phyloP scores from a whole-genome alignment of 1,139 yeast species.

The Candida pseudoviswanathii region DNA sequence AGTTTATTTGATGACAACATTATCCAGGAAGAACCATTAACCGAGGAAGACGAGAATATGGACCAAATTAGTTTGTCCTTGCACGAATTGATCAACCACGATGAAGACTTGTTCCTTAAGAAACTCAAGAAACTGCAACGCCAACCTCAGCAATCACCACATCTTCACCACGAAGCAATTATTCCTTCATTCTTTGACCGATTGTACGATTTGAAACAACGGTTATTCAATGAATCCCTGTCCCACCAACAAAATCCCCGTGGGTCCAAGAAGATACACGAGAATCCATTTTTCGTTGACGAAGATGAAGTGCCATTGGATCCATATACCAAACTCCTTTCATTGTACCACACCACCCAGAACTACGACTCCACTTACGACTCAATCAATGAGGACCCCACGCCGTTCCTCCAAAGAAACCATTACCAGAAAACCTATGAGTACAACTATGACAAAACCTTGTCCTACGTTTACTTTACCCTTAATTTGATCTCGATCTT shows the following conservation, averaged over 20 bases:
- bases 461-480: slow-evolving; percentile 41
- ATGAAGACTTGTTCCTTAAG: slow-evolving; percentile 3
- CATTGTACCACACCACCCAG: slow-evolving; percentile 10
- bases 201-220: slow-evolving; percentile 15
- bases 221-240: slow-evolving; percentile 7
- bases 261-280: slow-evolving; percentile 6
- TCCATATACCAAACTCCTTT: slow-evolving; percentile 15
- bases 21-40: slow-evolving; percentile 12
- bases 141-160: not conserved
- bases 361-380: slow-evolving; percentile 23
- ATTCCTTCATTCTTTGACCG: slow-evolving; percentile 12
- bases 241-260: slow-evolving; percentile 7
- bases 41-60: slow-evolving; percentile 1
- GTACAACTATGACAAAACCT: slow-evolving; percentile 37
- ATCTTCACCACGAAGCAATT: slow-evolving; percentile 1
- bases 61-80: slow-evolving; percentile 5
- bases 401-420: slow-evolving; percentile 22
- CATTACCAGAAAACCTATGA: slow-evolving; percentile 28
- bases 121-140: slow-evolving; percentile 3
- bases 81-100: slow-evolving; percentile 6
- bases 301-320: slow-evolving; percentile 12
- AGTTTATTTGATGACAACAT: slow-evolving; percentile 14
- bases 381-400: slow-evolving; percentile 37
- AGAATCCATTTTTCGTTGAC: slow-evolving; percentile 12
- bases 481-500: slow-evolving; percentile 39